These are phyloP conservation scores for Cavenderia fasciculata DNA, from an alignment of 78 protist species.

Conservation along the genomic window DNA sequence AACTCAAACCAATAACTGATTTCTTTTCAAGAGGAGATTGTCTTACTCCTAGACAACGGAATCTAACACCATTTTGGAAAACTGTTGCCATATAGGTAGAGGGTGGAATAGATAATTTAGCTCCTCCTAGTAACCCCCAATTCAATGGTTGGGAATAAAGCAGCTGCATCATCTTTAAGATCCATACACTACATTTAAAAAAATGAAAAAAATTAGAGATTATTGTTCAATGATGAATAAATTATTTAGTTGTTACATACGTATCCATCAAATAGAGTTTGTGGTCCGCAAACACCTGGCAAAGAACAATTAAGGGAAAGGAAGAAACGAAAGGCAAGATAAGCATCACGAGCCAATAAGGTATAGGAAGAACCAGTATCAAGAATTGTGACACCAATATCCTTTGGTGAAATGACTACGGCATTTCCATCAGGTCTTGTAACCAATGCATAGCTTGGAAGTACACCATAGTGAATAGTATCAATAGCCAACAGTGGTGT, in stretches of 20 bases:
- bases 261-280: slow-evolving; percentile 37
- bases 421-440: background rate
- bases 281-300: slow-evolving; percentile 24
- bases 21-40: slow-evolving; percentile 32
- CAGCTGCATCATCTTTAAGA: background rate
- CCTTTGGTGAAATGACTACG: slow-evolving; percentile 20
- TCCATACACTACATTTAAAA: slow-evolving; percentile 6
- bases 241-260: background rate
- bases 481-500: slow-evolving; percentile 50
- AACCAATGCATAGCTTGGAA: background rate
- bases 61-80: background rate
- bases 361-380: slow-evolving; percentile 66
- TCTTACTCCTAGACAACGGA: slow-evolving; percentile 42
- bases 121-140: slow-evolving; percentile 41
- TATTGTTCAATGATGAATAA: background rate
- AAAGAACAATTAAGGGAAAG: background rate
- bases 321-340: background rate
- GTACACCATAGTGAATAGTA: slow-evolving; percentile 41
- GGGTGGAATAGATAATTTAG: slow-evolving; percentile 2
- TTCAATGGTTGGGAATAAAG: slow-evolving; percentile 26
- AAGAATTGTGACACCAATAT: slow-evolving; percentile 47
- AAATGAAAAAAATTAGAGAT: background rate
- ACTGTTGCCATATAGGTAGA: slow-evolving; percentile 1
- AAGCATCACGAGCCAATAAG: slow-evolving; percentile 4
- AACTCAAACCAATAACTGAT: slow-evolving; percentile 57